Percentiles rank a stretch among this genome's conserved stretches.
Conservation (phyloP, 129 eudicot species). For the Helichrysum umbraculigerum region DNA sequence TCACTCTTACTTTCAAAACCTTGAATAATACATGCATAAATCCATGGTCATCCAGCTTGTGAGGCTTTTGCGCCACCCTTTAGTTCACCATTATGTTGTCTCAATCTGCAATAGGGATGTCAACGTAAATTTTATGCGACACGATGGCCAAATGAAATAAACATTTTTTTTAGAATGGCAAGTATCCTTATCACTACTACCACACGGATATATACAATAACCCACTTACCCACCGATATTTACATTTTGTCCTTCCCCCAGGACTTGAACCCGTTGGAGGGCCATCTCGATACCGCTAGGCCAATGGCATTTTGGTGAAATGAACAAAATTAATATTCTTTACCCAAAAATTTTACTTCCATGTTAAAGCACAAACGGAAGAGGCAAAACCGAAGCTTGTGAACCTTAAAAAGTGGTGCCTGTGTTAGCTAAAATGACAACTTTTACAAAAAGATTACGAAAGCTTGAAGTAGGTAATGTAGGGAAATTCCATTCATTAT, state of each 20-base stretch:
- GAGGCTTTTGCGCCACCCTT: conserved; percentile 97
- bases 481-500: not conserved
- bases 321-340: no score
- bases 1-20: conserved; percentile 65
- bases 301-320: no score
- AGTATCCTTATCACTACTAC: no score
- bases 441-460: no score
- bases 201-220: no score
- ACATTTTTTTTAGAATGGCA: no score
- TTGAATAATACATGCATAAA: conserved; percentile 78
- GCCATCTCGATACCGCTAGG: no score
- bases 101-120: conserved; percentile 49
- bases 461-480: no score
- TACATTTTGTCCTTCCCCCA: no score
- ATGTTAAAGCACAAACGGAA: not conserved
- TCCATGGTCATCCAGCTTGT: conserved; percentile 92
- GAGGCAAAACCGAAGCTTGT: not conserved
- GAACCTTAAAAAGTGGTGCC: not conserved
- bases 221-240: no score
- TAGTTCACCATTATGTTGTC: conserved; percentile 87
- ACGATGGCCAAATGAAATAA: not conserved
- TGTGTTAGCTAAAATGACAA: not conserved
- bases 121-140: not conserved
- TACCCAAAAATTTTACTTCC: no score
- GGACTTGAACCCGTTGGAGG: no score